A percentile compares a stretch with the other conserved stretches of the same genome.
Evolutionary conservation across 768 basidiomycete genomes (phyloP).

Genomic region (Hypholoma fasciculare): DNA sequence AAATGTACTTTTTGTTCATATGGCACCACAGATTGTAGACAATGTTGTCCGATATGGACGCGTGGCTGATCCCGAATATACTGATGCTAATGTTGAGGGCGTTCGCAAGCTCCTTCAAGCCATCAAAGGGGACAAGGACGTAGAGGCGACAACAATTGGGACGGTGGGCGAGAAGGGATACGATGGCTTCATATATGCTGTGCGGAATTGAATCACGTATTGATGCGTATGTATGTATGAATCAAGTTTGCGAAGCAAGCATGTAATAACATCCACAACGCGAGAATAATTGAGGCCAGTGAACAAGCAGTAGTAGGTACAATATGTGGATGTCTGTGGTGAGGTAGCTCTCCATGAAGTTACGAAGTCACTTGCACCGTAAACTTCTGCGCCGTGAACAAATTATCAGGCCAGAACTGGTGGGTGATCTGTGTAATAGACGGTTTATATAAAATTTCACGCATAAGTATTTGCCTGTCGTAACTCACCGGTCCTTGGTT

Average conservation of each 20-base stretch:
- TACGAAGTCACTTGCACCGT: too few relatives aligned
- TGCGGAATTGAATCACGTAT: slow-evolving; percentile 24
- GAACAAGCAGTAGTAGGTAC: too few relatives aligned
- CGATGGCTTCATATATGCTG: slow-evolving; percentile 52
- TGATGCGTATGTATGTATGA: background rate
- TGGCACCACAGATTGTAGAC: slow-evolving; percentile 47
- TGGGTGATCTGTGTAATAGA: too few relatives aligned
- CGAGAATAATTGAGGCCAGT: background rate
- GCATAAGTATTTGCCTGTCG: too few relatives aligned
- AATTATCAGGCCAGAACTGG: too few relatives aligned
- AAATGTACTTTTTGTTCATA: background rate
- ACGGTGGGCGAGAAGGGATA: slow-evolving; percentile 52
- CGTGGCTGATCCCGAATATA: slow-evolving; percentile 39
- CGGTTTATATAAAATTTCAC: too few relatives aligned
- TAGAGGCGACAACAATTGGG: slow-evolving; percentile 50
- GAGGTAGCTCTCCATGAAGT: too few relatives aligned
- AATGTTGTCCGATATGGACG: slow-evolving; percentile 54
- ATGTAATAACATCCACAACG: background rate
- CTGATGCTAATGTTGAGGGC: slow-evolving; percentile 40
- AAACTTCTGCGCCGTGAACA: too few relatives aligned
- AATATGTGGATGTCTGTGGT: too few relatives aligned
- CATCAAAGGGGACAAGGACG: slow-evolving; percentile 48
- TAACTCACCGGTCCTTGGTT: too few relatives aligned
- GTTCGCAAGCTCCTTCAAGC: slow-evolving; percentile 42
- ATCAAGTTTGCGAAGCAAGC: background rate